Evolutionary conservation across 1,284 basidiomycete species (phyloP).

Genomic region (Microstroma glucosiphilum): DNA sequence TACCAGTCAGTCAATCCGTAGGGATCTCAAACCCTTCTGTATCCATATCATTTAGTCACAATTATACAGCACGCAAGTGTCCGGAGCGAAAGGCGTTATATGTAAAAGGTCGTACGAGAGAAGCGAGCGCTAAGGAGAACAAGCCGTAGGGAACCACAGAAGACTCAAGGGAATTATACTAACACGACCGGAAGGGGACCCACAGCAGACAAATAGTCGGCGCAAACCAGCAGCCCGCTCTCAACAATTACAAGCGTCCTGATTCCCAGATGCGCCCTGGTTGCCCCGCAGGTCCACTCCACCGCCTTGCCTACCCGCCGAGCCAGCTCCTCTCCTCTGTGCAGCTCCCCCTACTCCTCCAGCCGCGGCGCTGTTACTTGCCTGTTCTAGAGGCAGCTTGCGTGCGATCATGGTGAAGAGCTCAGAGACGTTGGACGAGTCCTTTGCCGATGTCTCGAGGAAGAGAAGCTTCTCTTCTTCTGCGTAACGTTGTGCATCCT

Average conservation of each 20-base stretch:
- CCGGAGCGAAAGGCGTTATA: no score
- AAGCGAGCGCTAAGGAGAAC: no score
- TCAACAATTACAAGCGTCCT: slow-evolving; percentile 34
- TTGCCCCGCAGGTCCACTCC: slow-evolving; percentile 30
- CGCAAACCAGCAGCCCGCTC: no score
- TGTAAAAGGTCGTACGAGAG: no score
- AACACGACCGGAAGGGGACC: no score
- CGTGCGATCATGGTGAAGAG: slow-evolving; percentile 53
- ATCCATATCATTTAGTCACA: no score
- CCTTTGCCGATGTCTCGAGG: slow-evolving; percentile 91
- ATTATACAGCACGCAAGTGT: no score
- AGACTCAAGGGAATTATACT: no score
- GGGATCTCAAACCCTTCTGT: no score
- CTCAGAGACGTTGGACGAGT: slow-evolving; percentile 78
- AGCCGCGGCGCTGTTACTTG: slow-evolving; percentile 14
- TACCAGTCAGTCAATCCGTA: no score
- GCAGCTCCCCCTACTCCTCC: slow-evolving; percentile 3
- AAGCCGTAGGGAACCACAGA: no score
- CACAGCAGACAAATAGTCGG: no score
- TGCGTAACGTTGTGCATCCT: slow-evolving; percentile 76
- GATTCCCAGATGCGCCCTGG: slow-evolving; percentile 18
- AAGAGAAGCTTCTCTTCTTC: slow-evolving; percentile 92
- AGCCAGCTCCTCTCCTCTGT: slow-evolving; percentile 22
- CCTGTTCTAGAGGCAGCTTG: slow-evolving; percentile 44
- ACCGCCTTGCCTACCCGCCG: slow-evolving; percentile 17